phyloP scores from a whole-genome alignment of 805 yeast genomes.

The Torulaspora microellipsoides region DNA sequence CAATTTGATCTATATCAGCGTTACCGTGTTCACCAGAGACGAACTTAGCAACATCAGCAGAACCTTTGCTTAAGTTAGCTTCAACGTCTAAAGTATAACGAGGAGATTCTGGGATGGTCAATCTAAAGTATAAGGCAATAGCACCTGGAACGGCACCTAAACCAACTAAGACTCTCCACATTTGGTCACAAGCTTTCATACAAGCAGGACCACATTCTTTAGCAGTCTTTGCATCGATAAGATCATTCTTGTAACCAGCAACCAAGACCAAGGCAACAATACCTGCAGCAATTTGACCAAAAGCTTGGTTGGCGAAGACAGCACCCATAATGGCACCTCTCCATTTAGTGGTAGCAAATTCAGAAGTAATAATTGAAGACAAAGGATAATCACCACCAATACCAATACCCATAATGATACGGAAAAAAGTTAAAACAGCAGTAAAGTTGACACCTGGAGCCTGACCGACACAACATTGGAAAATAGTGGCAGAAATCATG shows the following conservation, averaged over 20 bases:
- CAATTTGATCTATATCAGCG: slow-evolving; percentile 45
- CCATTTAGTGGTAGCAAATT: slow-evolving; percentile 91
- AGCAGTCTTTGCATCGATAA: slow-evolving; percentile 50
- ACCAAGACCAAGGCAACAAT: slow-evolving; percentile 72
- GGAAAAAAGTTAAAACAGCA: slow-evolving; percentile 69
- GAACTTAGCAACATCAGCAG: slow-evolving; percentile 52
- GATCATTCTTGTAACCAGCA: slow-evolving; percentile 66
- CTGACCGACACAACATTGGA: slow-evolving; percentile 69
- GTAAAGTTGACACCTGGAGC: slow-evolving; percentile 69
- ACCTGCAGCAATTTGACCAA: slow-evolving; percentile 91
- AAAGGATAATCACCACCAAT: slow-evolving; percentile 97
- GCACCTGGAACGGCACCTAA: slow-evolving; percentile 87
- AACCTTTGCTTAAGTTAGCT: slow-evolving; percentile 51
- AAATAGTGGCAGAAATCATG: slow-evolving; percentile 73
- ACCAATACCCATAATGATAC: slow-evolving; percentile 92
- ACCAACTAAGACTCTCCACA: slow-evolving; percentile 92
- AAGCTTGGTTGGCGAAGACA: slow-evolving; percentile 93
- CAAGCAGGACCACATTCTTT: slow-evolving; percentile 63
- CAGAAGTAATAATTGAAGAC: slow-evolving; percentile 89
- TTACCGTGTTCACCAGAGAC: slow-evolving; percentile 47
- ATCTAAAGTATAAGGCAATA: slow-evolving; percentile 81
- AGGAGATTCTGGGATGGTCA: slow-evolving; percentile 93
- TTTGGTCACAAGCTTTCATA: slow-evolving; percentile 77
- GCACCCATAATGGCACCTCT: slow-evolving; percentile 98
- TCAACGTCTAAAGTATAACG: slow-evolving; percentile 79